Percentiles rank a stretch among this genome's conserved stretches.
phyloP scores from a whole-genome alignment of 345 rosid genomes.

The Syzygium grande region DNA sequence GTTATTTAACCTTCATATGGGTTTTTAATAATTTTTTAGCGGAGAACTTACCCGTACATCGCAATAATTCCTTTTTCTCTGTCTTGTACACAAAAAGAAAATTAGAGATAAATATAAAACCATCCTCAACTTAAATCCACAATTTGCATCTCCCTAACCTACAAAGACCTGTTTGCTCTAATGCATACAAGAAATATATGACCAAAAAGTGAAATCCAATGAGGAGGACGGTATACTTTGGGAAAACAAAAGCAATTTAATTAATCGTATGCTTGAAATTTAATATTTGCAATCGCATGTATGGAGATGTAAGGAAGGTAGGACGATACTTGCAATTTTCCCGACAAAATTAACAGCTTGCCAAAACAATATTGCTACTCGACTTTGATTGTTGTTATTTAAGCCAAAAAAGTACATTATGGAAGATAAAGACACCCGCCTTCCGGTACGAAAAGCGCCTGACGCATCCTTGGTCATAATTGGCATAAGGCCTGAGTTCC shows the following conservation, averaged over 20 bases:
- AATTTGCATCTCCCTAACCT: not conserved
- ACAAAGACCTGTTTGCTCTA: not conserved
- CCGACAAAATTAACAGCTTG: not conserved
- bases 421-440: not conserved
- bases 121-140: not conserved
- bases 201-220: not conserved
- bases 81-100: not conserved
- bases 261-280: not conserved
- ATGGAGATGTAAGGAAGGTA: not conserved
- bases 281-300: not conserved
- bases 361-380: not conserved
- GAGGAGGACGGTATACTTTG: not conserved
- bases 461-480: not conserved
- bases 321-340: not conserved
- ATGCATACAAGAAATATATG: not conserved
- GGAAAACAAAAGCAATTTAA: not conserved
- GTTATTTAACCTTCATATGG: not conserved
- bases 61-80: not conserved
- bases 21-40: not conserved
- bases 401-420: not conserved
- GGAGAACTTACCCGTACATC: not conserved
- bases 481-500: not conserved
- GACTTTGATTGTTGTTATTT: accelerated
- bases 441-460: not conserved
- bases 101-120: not conserved